Conservation (phyloP, 176 grass and related monocot genomes). For the Canna indica region DNA sequence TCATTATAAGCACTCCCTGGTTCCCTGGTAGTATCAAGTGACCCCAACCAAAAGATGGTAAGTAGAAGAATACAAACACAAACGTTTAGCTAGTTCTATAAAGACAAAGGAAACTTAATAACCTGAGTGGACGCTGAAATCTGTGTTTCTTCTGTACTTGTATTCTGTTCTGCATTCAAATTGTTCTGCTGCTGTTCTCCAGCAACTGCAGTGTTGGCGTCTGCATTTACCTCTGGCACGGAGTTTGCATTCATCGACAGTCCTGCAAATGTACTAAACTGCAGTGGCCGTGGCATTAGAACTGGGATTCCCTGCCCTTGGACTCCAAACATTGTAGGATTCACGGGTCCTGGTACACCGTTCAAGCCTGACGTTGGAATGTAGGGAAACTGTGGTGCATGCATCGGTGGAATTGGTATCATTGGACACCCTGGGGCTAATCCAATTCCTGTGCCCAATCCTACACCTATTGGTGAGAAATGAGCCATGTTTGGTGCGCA, state of each 20-base stretch:
- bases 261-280: background rate
- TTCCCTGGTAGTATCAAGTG: background rate
- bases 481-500: slow-evolving; percentile 20
- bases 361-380: background rate
- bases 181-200: background rate
- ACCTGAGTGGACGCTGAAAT: background rate
- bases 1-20: background rate
- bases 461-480: slow-evolving; percentile 26
- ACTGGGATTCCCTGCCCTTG: slow-evolving; percentile 7
- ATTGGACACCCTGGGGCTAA: slow-evolving; percentile 5
- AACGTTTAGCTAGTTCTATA: background rate
- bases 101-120: background rate
- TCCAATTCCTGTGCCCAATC: slow-evolving; percentile 12
- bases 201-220: background rate
- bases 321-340: slow-evolving; percentile 5
- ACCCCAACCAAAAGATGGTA: background rate
- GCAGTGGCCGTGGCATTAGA: background rate
- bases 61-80: background rate
- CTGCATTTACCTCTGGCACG: background rate
- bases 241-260: background rate
- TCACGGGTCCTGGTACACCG: background rate
- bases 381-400: background rate
- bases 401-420: slow-evolving; percentile 4
- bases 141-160: slow-evolving; percentile 4
- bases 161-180: background rate